phyloP scores from a whole-genome alignment of 139 green algal genomes.

The Edaphochlamys debaryana region DNA sequence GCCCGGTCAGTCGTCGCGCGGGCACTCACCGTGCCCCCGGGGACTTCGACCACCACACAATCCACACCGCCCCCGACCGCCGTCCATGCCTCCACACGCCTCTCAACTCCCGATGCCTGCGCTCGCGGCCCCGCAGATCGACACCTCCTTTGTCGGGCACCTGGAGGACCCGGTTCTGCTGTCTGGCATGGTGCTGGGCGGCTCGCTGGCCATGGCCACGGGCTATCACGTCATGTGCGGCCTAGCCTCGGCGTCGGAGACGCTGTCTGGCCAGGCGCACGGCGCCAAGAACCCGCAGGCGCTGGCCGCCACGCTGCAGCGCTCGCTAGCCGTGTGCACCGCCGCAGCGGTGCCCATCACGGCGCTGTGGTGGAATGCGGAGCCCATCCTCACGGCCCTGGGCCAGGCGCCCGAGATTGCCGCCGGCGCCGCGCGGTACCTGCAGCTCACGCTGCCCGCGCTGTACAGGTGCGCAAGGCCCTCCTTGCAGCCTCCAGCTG shows the following conservation, averaged over 20 bases:
- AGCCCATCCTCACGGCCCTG: conserved; percentile 33
- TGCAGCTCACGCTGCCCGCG: conserved; percentile 41
- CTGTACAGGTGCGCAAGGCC: no score
- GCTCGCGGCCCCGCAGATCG: conserved; percentile 27
- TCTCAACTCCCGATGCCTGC: no score
- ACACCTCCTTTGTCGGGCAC: conserved; percentile 47
- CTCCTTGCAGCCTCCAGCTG: no score
- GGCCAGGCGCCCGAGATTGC: conserved; percentile 39
- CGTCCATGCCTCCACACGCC: no score
- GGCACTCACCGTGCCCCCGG: no score
- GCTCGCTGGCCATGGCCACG: conserved; percentile 43
- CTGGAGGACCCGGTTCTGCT: conserved; percentile 38
- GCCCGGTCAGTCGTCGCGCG: no score
- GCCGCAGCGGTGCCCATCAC: conserved; percentile 36
- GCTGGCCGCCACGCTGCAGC: conserved; percentile 41
- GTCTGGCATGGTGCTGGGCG: conserved; percentile 37
- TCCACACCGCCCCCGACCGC: no score
- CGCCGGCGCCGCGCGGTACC: conserved; percentile 46
- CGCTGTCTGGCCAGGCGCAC: conserved; percentile 41
- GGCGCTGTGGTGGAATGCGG: conserved; percentile 35
- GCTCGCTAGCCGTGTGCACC: conserved; percentile 35
- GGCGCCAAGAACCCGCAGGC: conserved; percentile 30
- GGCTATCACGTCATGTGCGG: conserved; percentile 45
- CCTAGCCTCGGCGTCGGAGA: conserved; percentile 39
- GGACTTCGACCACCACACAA: no score